Conservation (phyloP, 306 rosid genomes). For the Prunus fruticosa region DNA sequence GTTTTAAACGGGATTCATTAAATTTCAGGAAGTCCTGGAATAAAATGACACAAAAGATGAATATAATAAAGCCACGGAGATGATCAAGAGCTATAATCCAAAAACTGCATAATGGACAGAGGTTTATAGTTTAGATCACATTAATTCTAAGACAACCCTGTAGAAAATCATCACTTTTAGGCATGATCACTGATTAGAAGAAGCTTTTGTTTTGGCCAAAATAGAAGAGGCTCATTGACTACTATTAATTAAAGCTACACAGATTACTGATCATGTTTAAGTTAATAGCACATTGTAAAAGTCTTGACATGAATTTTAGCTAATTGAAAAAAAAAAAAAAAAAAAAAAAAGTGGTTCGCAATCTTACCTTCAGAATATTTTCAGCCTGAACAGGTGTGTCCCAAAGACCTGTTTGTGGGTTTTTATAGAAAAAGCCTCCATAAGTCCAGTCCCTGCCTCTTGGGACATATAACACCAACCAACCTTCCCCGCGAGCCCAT, state of each 20-base stretch:
- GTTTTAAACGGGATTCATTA: conserved; percentile 63
- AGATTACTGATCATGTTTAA: neutral
- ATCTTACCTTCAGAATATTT: conserved; percentile 72
- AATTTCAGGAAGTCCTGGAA: conserved; percentile 85
- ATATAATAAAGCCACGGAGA: neutral
- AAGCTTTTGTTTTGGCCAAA: too few relatives aligned
- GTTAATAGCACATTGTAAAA: neutral
- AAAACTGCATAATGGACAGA: neutral
- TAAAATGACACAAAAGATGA: conserved; percentile 26
- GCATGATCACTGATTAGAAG: neutral
- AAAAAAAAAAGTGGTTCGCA: neutral
- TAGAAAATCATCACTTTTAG: neutral
- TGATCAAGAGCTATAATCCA: neutral
- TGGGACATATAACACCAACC: conserved; percentile 95
- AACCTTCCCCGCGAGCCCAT: conserved; percentile 97
- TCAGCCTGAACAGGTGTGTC: conserved; percentile 94
- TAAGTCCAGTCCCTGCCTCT: conserved; percentile 83
- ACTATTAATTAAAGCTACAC: neutral
- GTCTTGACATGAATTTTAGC: neutral
- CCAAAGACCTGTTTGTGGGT: conserved; percentile 74
- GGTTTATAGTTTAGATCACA: neutral
- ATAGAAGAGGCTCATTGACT: neutral
- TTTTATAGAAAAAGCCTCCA: conserved; percentile 78
- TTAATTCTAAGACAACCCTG: neutral
- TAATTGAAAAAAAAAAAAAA: neutral